Base-by-base conservation (phyloP, 2,329 filamentous ascomycete species). In the Dactylonectria estremocensis region DNA sequence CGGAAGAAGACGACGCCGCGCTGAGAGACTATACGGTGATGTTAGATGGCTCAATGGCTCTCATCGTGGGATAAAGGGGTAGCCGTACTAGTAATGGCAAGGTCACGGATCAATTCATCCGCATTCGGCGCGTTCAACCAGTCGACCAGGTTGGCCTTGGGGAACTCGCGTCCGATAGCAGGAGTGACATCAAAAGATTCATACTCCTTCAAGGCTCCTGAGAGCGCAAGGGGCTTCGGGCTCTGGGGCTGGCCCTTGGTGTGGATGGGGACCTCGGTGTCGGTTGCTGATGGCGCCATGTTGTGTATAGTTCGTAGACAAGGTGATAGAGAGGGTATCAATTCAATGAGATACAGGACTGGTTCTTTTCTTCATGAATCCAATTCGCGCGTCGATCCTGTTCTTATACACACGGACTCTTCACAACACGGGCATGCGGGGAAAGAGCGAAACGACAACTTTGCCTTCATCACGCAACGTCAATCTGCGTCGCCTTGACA, bases 1-100 rank as follows among this genome's bases (percentile, higher is more conserved):
- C 90, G 87, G 80, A 93, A 92, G 81, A 93, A 92, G 35, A 93
- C 90, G 3, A 93, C 91, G 10, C 91, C 91, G 0, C 91, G 87
- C 67, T 89, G 87, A 1, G 91, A 92, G 70, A 93, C 90, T 92
- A 37, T 28, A 48, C 28, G 28, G 28, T 10, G 11, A 4, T 14
- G 28, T 58, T 28, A 50, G 52, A 13, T 35, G 31, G 3, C n/a
- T 13, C 10, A 16, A 16, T 35, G 5, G 10, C 31, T 53, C 11
- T 4, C 1, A 14, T 14, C 24, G 40, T n/a, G 16, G 6, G 16
- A 7, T 24, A 16, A 3, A 2, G n/a, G 6, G 16, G 20, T 60
- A 5, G 31, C 66, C 83, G 71, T 80, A 92, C 90, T 87, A 1
- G 89, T 92, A 67, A 93, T 90, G 40, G 90, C 91, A 0, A 94